Conservation (phyloP, 2,329 filamentous ascomycete genomes). For the Verticillium tricorpus region DNA sequence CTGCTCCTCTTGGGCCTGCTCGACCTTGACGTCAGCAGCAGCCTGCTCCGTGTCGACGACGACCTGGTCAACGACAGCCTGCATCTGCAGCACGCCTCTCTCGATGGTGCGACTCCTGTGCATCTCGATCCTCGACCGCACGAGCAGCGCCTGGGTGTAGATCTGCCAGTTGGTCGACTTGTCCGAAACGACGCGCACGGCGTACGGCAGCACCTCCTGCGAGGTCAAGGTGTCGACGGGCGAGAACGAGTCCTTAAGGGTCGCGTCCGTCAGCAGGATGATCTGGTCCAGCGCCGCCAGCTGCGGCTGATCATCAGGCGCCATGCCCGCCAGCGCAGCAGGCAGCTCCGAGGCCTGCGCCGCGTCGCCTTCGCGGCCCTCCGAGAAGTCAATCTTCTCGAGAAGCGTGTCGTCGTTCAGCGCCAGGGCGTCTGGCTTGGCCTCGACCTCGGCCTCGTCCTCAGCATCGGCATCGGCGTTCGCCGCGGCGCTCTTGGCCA, state of each 20-base stretch:
- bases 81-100: conserved; percentile 83
- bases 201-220: conserved; percentile 92
- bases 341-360: conserved; percentile 48
- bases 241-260: conserved; percentile 81
- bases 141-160: conserved; percentile 88
- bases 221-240: conserved; percentile 80
- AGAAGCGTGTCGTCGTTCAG: conserved; percentile 92
- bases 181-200: conserved; percentile 78
- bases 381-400: conserved; percentile 72
- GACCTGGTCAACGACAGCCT: conserved; percentile 92
- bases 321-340: conserved; percentile 54
- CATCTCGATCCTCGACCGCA: conserved; percentile 84
- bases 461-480: conserved; percentile 10
- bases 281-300: conserved; percentile 83
- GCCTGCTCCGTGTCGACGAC: conserved; percentile 68
- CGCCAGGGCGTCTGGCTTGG: conserved; percentile 63
- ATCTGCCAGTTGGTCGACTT: conserved; percentile 97
- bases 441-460: conserved; percentile 17
- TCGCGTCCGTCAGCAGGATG: conserved; percentile 81
- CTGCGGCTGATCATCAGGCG: conserved; percentile 77
- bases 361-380: conserved; percentile 36
- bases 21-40: conserved; percentile 16
- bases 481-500: conserved; percentile 65
- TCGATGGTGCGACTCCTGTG: conserved; percentile 85
- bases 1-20: conserved; percentile 18